Percentiles rank a stretch among this genome's conserved stretches.
Evolutionary conservation across 1,139 yeast species (phyloP).

Genomic region (Blastobotrys illinoisensis): DNA sequence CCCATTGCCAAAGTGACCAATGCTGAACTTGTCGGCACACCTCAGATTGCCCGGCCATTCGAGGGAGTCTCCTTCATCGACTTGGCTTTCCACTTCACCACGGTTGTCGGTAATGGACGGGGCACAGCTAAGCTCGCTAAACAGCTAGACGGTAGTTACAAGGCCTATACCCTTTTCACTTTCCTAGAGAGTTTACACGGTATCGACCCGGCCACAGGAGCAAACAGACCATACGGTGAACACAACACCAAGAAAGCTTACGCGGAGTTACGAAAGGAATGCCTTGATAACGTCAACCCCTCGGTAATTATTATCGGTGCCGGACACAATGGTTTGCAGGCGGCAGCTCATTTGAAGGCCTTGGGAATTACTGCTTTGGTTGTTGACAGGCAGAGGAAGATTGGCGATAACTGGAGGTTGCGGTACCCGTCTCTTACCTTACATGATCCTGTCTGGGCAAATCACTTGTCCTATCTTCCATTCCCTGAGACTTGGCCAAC

Average conservation of each 20-base stretch:
- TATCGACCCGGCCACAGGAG: slow-evolving; percentile 33
- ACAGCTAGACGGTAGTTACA: slow-evolving; percentile 28
- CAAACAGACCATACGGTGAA: slow-evolving; percentile 35
- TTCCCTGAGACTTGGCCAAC: slow-evolving; percentile 41
- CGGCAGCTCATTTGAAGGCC: slow-evolving; percentile 40
- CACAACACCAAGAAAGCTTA: slow-evolving; percentile 33
- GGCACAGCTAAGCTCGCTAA: slow-evolving; percentile 14
- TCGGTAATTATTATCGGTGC: slow-evolving; percentile 41
- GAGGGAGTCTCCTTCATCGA: slow-evolving; percentile 15
- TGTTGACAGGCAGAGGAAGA: slow-evolving; percentile 35
- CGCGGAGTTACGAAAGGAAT: slow-evolving; percentile 6
- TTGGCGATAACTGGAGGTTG: slow-evolving; percentile 45
- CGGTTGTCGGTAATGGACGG: slow-evolving; percentile 14
- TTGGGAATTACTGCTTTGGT: slow-evolving; percentile 38
- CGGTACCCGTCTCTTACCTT: slow-evolving; percentile 41
- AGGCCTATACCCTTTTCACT: slow-evolving; percentile 36
- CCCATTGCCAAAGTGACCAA: slow-evolving; percentile 10
- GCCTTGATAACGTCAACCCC: slow-evolving; percentile 31
- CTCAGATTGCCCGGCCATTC: slow-evolving; percentile 17
- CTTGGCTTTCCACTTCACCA: slow-evolving; percentile 14
- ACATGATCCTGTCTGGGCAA: slow-evolving; percentile 43
- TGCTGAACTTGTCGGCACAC: slow-evolving; percentile 9
- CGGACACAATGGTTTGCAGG: slow-evolving; percentile 41
- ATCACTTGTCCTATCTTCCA: slow-evolving; percentile 37
- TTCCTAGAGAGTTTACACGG: slow-evolving; percentile 34